Evolutionary conservation across 148 eudicot genomes (phyloP), one percentile per base, ranked within the genome.

Genomic region (Chenopodium album): DNA sequence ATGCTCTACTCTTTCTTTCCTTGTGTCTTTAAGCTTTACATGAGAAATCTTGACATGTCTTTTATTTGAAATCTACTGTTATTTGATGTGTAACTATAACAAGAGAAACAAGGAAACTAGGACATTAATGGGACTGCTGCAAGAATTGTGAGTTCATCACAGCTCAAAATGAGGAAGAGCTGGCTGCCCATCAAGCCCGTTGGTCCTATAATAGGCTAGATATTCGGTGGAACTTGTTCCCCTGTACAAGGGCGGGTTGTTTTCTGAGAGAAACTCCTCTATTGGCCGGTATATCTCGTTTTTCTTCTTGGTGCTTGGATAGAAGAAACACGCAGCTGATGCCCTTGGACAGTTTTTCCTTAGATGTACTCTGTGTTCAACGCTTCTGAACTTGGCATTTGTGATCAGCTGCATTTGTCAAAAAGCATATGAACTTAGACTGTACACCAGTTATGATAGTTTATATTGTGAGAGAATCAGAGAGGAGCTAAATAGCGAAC

Each of bases 361-460:
- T 9, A 89, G 89, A 75, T 87, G 82, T 63, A 95, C 98, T 83
- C 95, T 87, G 69, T 93, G 97, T 85, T 93, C 97, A 71, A 91
- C 98, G n/a, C 97, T 95, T 85, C 79, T 92, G 86, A 93, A 90
- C 90, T 88, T 90, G 83, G 88, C 97, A 41, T 93, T 93, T 71
- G 92, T 94, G 80, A 91, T 91, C 22, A 91, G 88, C 98, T 94
- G 84, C 85, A 85, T 16, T 28, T 44, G 81, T 32, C 12, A 73
- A 56, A 23, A 41, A 44, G 77, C 73, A 83, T 46, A 6, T 23
- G 60, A 54, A 68, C 22, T 75, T n/a, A 74, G 66, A 71, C 63
- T 46, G 3, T 10, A 73, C 1, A n/a, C n/a, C 26, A 31, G 31
- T 73, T 41, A n/a, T 54, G 19, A 19, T 71, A 13, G 54, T 13